Evolutionary conservation across 306 rosid species (phyloP).

Genomic region (Cucumis cinereus): DNA sequence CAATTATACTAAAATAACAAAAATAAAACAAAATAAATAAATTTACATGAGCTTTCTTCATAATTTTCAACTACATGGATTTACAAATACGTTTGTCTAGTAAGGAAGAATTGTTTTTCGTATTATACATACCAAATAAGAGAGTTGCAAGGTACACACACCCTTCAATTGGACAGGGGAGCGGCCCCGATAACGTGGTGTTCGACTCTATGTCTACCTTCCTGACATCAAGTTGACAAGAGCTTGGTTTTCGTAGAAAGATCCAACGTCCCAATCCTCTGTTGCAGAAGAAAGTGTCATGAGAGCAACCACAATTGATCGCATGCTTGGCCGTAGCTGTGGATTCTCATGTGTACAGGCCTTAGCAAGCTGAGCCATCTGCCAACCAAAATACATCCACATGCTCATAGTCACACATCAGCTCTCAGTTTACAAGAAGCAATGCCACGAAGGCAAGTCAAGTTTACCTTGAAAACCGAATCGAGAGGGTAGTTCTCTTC

Average conservation of each 20-base stretch:
- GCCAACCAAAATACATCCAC: constrained; percentile 20
- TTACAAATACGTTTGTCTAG: background rate
- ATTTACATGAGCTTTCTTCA: background rate
- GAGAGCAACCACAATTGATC: constrained; percentile 72
- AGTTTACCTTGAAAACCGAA: constrained; percentile 59
- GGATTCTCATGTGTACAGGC: constrained; percentile 79
- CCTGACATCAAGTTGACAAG: constrained; percentile 69
- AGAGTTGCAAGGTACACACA: background rate
- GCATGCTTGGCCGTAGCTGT: constrained; percentile 76
- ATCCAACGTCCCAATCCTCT: constrained; percentile 72
- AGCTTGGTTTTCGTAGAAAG: constrained; percentile 52
- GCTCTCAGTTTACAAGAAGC: background rate
- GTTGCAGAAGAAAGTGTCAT: constrained; percentile 73
- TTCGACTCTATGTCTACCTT: constrained; percentile 29
- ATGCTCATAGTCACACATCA: background rate
- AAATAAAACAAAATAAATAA: background rate
- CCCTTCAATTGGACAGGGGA: background rate
- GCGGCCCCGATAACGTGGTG: background rate
- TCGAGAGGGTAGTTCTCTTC: constrained; percentile 64
- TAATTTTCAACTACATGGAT: background rate
- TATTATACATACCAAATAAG: background rate
- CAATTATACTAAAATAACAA: no score
- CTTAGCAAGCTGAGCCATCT: constrained; percentile 67
- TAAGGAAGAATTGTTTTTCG: background rate
- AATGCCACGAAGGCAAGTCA: background rate